phyloP scores from a whole-genome alignment of 2,329 filamentous ascomycete species.

The Fonsecaea monophora region DNA sequence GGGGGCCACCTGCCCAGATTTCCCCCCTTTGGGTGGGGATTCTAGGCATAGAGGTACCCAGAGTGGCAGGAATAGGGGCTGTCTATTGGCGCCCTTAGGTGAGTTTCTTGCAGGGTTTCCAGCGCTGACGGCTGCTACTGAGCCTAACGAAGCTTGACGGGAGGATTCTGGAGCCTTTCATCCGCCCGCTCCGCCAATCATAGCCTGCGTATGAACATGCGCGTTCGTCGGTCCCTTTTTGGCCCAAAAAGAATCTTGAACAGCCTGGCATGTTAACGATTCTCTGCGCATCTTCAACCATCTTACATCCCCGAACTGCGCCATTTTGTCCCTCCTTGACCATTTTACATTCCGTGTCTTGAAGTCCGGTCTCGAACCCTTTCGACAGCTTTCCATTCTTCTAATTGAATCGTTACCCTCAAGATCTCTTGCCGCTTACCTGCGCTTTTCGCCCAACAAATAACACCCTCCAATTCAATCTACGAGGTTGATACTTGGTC shows the following conservation, averaged over 20 bases:
- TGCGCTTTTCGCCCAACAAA: background rate
- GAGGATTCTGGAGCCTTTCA: background rate
- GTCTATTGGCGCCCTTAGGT: background rate
- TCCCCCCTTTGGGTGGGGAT: background rate
- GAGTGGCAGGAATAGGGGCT: background rate
- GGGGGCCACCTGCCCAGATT: background rate
- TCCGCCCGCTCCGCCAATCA: background rate
- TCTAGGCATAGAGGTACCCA: background rate
- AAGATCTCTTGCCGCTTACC: background rate
- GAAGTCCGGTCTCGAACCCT: background rate
- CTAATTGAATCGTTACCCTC: background rate
- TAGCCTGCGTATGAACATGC: constrained; percentile 1
- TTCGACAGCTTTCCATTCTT: background rate
- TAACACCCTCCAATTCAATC: background rate
- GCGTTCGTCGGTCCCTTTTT: constrained; percentile 1
- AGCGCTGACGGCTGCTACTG: background rate
- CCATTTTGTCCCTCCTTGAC: background rate
- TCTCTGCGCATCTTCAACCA: background rate
- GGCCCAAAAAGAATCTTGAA: constrained; percentile 35
- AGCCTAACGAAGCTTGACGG: background rate
- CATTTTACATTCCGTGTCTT: background rate
- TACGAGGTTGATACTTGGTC: background rate
- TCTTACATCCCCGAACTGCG: background rate
- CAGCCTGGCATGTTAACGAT: constrained; percentile 28
- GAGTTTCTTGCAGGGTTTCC: background rate